Evolutionary conservation across 1,284 basidiomycete genomes (phyloP).

Genomic region (Coniophora puteana): DNA sequence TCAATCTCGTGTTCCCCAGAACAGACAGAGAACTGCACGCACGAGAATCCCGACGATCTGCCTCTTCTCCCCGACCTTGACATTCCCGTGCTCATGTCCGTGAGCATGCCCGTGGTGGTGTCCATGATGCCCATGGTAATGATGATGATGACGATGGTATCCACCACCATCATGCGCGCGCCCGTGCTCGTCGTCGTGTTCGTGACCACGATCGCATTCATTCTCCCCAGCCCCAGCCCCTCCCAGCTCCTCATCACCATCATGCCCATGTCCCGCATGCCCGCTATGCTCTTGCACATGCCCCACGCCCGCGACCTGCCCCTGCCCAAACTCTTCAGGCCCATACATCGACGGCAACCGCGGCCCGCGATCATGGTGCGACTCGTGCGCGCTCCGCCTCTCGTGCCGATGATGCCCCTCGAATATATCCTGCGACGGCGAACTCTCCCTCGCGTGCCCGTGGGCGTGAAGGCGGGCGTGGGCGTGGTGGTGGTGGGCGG

Average conservation of each 20-base stretch:
- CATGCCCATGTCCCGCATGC: conserved; percentile 7
- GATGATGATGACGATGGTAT: conserved; percentile 13
- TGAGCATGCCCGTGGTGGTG: conserved; percentile 14
- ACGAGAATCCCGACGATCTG: conserved; percentile 67
- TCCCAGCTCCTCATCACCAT: conserved; percentile 7
- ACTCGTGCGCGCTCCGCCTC: conserved; percentile 27
- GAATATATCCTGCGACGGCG: conserved; percentile 18
- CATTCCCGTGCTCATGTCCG: conserved; percentile 19
- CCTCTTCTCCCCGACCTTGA: conserved; percentile 45
- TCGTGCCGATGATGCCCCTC: conserved; percentile 44
- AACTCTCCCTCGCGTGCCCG: conserved; percentile 1
- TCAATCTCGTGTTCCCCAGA: neutral
- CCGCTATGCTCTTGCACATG: conserved; percentile 6
- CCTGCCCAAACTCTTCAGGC: conserved; percentile 10
- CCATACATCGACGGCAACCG: conserved; percentile 22
- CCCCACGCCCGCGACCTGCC: neutral
- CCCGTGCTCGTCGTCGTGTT: conserved; percentile 5
- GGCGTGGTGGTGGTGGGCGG: conserved; percentile 7
- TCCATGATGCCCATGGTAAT: conserved; percentile 7
- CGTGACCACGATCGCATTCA: neutral
- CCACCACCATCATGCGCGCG: conserved; percentile 19
- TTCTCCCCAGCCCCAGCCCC: neutral
- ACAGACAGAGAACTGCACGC: conserved; percentile 14
- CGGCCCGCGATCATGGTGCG: conserved; percentile 31
- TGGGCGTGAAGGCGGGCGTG: conserved; percentile 11